A percentile compares a stretch with the other conserved stretches of the same genome.
Conservation (phyloP, 2,329 filamentous ascomycete genomes). For the Ceratocystis ficicola region DNA sequence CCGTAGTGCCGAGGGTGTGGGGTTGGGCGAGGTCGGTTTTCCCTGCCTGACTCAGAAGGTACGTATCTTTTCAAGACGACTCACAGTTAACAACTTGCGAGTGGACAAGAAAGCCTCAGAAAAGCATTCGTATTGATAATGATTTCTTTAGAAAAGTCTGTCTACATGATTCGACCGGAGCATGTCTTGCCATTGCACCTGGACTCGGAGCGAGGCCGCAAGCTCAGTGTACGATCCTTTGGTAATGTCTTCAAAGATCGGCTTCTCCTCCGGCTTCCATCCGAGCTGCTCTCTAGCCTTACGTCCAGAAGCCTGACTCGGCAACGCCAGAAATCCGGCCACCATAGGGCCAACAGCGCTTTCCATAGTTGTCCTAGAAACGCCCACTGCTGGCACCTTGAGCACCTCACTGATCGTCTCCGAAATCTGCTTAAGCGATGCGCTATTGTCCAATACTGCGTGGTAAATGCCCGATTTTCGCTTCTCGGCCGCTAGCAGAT, state of each 20-base stretch:
- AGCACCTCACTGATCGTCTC: slow-evolving; percentile 25
- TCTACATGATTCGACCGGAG: background rate
- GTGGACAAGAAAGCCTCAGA: too few species aligned
- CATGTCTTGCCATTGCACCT: background rate
- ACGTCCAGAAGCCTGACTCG: slow-evolving; percentile 29
- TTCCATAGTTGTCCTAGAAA: slow-evolving; percentile 22
- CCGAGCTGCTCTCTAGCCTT: slow-evolving; percentile 32
- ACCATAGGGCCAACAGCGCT: slow-evolving; percentile 30
- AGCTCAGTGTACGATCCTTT: slow-evolving; percentile 26
- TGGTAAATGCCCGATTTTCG: slow-evolving; percentile 31
- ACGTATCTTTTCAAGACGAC: too few species aligned
- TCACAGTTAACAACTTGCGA: too few species aligned
- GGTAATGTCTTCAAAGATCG: slow-evolving; percentile 30
- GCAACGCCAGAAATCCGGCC: slow-evolving; percentile 28
- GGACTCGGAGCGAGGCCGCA: slow-evolving; percentile 21
- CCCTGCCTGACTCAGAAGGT: too few species aligned
- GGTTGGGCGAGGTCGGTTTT: too few species aligned
- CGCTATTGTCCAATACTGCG: slow-evolving; percentile 26
- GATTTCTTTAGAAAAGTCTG: background rate
- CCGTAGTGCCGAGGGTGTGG: too few species aligned
- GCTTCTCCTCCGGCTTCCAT: slow-evolving; percentile 30
- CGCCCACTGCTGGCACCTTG: slow-evolving; percentile 24
- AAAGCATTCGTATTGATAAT: too few species aligned
- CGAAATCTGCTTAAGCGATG: slow-evolving; percentile 28
- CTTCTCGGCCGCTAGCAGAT: slow-evolving; percentile 31